Conservation (phyloP, 1,284 basidiomycete genomes). For the Filobasidium uniguttulatum region DNA sequence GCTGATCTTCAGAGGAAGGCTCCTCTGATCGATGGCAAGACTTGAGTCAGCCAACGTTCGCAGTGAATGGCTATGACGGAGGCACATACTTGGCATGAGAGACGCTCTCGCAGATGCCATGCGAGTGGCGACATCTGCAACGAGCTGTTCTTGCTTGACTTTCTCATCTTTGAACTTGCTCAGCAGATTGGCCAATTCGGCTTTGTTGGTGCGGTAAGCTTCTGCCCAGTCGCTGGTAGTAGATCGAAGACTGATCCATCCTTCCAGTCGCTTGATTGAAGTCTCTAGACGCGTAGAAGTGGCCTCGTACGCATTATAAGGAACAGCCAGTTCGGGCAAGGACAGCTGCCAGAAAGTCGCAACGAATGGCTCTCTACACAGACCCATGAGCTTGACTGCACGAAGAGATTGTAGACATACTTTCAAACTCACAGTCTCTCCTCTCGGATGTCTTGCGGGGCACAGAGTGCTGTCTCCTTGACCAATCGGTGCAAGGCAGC, state of each 20-base stretch:
- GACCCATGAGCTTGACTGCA: not conserved
- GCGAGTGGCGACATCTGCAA: conserved; percentile 54
- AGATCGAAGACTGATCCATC: conserved; percentile 17
- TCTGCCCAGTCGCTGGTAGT: conserved; percentile 13
- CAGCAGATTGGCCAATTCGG: conserved; percentile 11
- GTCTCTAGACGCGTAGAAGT: conserved; percentile 34
- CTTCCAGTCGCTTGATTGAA: conserved; percentile 29
- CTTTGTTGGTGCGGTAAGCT: conserved; percentile 16
- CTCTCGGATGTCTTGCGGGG: conserved; percentile 4
- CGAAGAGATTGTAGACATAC: no score
- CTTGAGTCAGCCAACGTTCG: not conserved
- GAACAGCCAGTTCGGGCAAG: conserved; percentile 69
- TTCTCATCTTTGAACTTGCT: conserved; percentile 25
- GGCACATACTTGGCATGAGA: conserved; percentile 51
- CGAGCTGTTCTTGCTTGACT: conserved; percentile 25
- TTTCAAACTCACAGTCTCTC: conserved; percentile 1
- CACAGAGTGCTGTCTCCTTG: conserved; percentile 7
- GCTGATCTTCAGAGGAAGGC: conserved; percentile 36
- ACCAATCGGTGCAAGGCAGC: conserved; percentile 10
- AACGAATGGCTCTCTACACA: conserved; percentile 68
- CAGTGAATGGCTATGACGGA: not conserved
- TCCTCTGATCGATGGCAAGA: not conserved
- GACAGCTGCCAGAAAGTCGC: conserved; percentile 89
- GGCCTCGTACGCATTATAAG: conserved; percentile 35
- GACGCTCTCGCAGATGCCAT: conserved; percentile 64